Evolutionary conservation across 2,329 filamentous ascomycete genomes (phyloP).

Genomic region (Colletotrichum lentis): DNA sequence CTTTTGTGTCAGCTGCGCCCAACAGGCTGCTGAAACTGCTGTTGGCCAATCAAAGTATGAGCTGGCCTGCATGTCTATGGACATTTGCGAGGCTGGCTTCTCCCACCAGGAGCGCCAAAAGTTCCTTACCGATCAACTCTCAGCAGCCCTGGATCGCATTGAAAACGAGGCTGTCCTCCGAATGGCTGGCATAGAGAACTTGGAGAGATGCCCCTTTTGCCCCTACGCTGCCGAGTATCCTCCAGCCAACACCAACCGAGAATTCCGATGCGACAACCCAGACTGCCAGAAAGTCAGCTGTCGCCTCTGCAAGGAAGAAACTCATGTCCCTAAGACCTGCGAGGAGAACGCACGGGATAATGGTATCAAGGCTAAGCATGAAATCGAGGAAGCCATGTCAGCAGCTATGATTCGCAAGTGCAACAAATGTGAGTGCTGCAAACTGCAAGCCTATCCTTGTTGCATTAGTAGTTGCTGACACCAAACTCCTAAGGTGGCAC

Average conservation of each 20-base stretch:
- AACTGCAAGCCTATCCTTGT: not conserved
- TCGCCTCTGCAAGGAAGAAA: constrained; percentile 71
- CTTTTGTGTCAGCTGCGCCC: constrained; percentile 76
- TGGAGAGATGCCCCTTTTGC: constrained; percentile 83
- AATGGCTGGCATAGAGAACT: constrained; percentile 73
- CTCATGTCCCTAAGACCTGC: constrained; percentile 78
- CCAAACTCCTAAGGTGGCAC: constrained; percentile 57
- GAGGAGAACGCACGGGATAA: constrained; percentile 69
- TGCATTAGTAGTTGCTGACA: constrained; percentile 28
- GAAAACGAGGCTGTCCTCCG: constrained; percentile 75
- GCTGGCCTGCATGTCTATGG: constrained; percentile 74
- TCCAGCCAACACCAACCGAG: constrained; percentile 71
- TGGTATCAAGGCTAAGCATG: constrained; percentile 67
- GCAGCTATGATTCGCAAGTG: constrained; percentile 79
- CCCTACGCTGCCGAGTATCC: constrained; percentile 79
- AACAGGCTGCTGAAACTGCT: constrained; percentile 69
- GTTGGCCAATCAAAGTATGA: constrained; percentile 75
- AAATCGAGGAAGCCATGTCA: constrained; percentile 86
- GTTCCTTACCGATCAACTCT: constrained; percentile 66
- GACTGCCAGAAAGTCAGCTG: constrained; percentile 72
- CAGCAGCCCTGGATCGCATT: constrained; percentile 71
- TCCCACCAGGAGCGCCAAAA: constrained; percentile 60
- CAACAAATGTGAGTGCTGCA: constrained; percentile 62
- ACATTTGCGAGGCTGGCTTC: constrained; percentile 72
- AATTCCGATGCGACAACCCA: constrained; percentile 75